Evolutionary conservation across 208 protist genomes (phyloP), one percentile per base, ranked within the genome.

Genomic region (Acanthamoeba sp.): DNA sequence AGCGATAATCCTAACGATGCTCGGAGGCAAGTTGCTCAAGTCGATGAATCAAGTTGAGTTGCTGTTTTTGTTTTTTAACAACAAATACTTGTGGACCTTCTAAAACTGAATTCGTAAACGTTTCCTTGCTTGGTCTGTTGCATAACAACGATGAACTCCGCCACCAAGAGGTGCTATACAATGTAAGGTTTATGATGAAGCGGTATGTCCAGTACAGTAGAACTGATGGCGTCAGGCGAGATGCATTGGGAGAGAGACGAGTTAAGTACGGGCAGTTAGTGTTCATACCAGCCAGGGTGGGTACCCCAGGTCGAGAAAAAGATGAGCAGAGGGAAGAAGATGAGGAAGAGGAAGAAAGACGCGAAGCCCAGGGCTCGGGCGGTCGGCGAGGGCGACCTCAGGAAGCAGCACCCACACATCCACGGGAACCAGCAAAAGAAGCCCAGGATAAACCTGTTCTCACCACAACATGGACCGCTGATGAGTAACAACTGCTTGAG

Each of bases 271-370:
- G 10, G 52, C 52, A 20, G 4, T 16, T 64, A 64, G 57, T 64
- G 57, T 20, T 64, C 48, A 27, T 89, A 89, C 80, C 80, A 89
- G 4, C 42, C 52, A 2, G 80, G 80, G 45, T 89, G 80, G 22
- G 80, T 89, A 7, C 48, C 34, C 42, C 42, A 89, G 34, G 80
- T 89, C 4, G 80, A 89, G 52, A 89, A 62, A 38, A 89, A 59
- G 42, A 89, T 89, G 24, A 89, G n/a, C 29, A 89, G 80, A 34
- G 80, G 80, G 52, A 89, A 89, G 80, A 89, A 89, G 80, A 89
- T 7, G 7, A 89, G 20, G 80, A 89, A 89, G 29, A 89, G 52
- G 24, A 89, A 89, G 80, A 59, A 59, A 22, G 22, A 59, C 2
- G 55, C 55, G 16, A 59, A 59, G 48, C 80, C 80, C 4, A 89